Percentiles rank a stretch among this genome's conserved stretches.
These are phyloP conservation scores for Mycena leptocephala DNA, from an alignment of 768 basidiomycete species.

Conservation along the genomic window DNA sequence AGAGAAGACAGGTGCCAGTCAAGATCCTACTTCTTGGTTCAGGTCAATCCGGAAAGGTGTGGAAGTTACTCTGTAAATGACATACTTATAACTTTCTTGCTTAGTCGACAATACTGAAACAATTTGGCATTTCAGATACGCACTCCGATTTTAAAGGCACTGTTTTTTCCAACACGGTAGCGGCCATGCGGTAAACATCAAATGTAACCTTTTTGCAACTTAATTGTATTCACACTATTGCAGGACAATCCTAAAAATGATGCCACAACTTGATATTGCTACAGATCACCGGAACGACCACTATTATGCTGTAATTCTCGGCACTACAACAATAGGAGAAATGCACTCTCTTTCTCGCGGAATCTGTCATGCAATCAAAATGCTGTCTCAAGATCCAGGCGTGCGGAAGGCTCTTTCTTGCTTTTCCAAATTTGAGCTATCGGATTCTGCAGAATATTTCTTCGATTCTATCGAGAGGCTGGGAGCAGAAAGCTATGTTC, in stretches of 20 bases:
- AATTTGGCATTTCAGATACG: constrained; percentile 3
- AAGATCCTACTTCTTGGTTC: constrained; percentile 9
- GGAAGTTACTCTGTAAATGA: constrained; percentile 7
- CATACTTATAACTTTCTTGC: constrained; percentile 2
- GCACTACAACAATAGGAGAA: not conserved
- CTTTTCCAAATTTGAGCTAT: not conserved
- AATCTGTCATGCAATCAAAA: constrained; percentile 11
- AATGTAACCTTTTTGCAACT: not conserved
- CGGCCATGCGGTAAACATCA: constrained; percentile 11
- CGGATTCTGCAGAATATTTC: constrained; percentile 14
- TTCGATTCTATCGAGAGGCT: constrained; percentile 5
- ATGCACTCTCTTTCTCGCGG: not conserved
- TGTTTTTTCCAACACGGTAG: not conserved
- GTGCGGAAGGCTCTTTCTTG: not conserved
- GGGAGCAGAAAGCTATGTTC: constrained; percentile 1
- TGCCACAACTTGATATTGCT: constrained; percentile 2
- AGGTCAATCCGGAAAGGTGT: constrained; percentile 5
- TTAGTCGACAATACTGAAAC: constrained; percentile 8
- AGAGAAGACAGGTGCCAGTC: not conserved
- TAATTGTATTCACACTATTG: not conserved
- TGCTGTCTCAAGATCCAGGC: constrained; percentile 9
- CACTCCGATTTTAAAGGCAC: not conserved
- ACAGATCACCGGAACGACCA: not conserved
- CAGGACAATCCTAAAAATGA: constrained; percentile 7
- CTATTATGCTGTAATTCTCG: not conserved